Conservation (phyloP, 106 monocot genomes). For the Amphibolis antarctica region DNA sequence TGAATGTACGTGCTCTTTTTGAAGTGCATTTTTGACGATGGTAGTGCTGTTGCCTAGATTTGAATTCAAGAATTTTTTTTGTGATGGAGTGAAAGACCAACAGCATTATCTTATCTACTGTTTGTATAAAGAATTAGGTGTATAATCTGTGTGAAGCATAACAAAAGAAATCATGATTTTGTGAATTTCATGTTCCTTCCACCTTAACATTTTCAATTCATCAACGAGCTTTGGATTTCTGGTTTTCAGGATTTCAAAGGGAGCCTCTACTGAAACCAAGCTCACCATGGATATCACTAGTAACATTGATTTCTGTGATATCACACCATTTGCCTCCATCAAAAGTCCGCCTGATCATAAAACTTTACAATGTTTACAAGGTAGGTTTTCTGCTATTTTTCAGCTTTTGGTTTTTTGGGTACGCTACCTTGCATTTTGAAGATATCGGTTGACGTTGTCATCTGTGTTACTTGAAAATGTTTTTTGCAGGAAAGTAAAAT, state of each 20-base stretch:
- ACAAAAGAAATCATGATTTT: too few relatives aligned
- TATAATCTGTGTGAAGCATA: too few relatives aligned
- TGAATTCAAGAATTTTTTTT: too few relatives aligned
- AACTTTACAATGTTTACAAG: conserved; percentile 22
- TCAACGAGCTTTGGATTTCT: conserved; percentile 2
- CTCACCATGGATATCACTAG: conserved; percentile 43
- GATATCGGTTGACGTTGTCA: neutral
- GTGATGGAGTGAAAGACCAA: too few relatives aligned
- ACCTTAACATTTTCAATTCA: neutral
- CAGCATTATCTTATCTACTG: too few relatives aligned
- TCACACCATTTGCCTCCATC: conserved; percentile 23
- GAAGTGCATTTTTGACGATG: too few relatives aligned
- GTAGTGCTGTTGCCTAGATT: too few relatives aligned
- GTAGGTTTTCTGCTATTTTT: conserved; percentile 8
- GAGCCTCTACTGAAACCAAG: conserved; percentile 16
- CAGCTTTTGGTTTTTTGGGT: neutral
- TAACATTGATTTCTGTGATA: conserved; percentile 17
- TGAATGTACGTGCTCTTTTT: too few relatives aligned
- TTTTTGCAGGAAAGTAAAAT: conserved; percentile 50
- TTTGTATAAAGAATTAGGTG: too few relatives aligned
- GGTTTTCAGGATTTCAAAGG: conserved; percentile 12
- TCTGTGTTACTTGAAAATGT: neutral
- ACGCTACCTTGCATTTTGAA: neutral
- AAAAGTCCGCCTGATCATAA: conserved; percentile 30
- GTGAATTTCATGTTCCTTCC: neutral